Percentiles rank a stretch among this genome's conserved stretches.
These are phyloP conservation scores for Pilaira anomala DNA, from an alignment of 192 early-diverging fungal genomes.

Conservation along the genomic window DNA sequence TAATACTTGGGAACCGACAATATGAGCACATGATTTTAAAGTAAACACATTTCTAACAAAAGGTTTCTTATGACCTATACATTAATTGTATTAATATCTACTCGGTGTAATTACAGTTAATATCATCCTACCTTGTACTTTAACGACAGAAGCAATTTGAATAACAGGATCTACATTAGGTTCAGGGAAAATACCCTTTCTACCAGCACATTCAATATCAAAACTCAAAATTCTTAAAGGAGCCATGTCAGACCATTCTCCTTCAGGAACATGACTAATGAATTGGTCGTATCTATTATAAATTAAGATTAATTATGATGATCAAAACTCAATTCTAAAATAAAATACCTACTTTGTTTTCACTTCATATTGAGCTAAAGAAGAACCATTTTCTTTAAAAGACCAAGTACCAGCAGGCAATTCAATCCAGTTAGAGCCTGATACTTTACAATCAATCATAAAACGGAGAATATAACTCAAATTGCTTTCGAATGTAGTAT, in stretches of 20 bases:
- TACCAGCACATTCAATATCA: conserved; percentile 98
- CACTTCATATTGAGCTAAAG: conserved; percentile 80
- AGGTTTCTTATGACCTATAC: conserved; percentile 73
- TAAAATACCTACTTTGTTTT: conserved; percentile 55
- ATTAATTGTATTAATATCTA: background rate
- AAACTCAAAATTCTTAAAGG: conserved; percentile 93
- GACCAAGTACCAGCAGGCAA: conserved; percentile 73
- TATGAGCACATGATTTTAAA: conserved; percentile 85
- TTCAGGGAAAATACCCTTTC: conserved; percentile 95
- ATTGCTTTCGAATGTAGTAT: conserved; percentile 84
- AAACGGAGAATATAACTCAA: conserved; percentile 83
- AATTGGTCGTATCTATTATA: conserved; percentile 64
- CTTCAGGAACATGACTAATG: conserved; percentile 80
- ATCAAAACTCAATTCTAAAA: background rate
- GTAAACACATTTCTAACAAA: conserved; percentile 95
- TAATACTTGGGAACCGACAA: conserved; percentile 84
- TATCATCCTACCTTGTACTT: conserved; percentile 68
- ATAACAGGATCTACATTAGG: conserved; percentile 90
- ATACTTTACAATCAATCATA: conserved; percentile 90
- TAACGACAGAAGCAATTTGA: conserved; percentile 95
- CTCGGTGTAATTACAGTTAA: background rate
- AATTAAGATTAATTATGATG: conserved; percentile 1
- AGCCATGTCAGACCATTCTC: conserved; percentile 90
- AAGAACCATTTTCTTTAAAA: conserved; percentile 43
- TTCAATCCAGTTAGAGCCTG: conserved; percentile 92